Percentiles rank a stretch among this genome's conserved stretches.
These are phyloP conservation scores for Neopestalotiopsis sp. DNA, from an alignment of 2,329 filamentous ascomycete genomes.

Conservation along the genomic window DNA sequence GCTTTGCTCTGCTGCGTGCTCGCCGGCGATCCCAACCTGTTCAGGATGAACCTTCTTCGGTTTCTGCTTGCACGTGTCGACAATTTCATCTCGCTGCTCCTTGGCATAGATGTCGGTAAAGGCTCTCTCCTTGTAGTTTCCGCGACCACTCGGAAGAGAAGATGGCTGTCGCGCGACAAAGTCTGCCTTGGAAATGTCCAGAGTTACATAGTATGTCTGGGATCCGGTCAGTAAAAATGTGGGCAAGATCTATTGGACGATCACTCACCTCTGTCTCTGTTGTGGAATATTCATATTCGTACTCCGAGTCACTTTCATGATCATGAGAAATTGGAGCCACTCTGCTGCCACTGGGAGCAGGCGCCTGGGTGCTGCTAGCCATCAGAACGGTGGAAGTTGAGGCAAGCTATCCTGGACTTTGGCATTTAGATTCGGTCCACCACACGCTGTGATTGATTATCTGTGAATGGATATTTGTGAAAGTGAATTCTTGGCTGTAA, in stretches of 20 bases:
- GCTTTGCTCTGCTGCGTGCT: slow-evolving; percentile 26
- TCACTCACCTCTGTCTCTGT: slow-evolving; percentile 63
- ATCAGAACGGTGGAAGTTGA: slow-evolving; percentile 28
- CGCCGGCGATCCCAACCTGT: slow-evolving; percentile 30
- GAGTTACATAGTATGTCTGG: slow-evolving; percentile 67
- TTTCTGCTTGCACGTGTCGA: slow-evolving; percentile 3
- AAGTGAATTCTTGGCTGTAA: neutral
- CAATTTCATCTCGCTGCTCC: slow-evolving; percentile 19
- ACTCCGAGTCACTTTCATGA: slow-evolving; percentile 61
- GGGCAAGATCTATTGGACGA: neutral
- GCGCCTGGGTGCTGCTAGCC: slow-evolving; percentile 29
- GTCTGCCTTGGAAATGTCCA: slow-evolving; percentile 66
- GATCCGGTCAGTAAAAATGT: slow-evolving; percentile 1
- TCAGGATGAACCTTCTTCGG: slow-evolving; percentile 31
- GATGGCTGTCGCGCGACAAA: slow-evolving; percentile 53
- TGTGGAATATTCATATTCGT: slow-evolving; percentile 70
- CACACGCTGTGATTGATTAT: neutral
- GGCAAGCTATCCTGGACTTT: slow-evolving; percentile 18
- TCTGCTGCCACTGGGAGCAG: slow-evolving; percentile 17
- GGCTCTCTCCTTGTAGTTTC: slow-evolving; percentile 51
- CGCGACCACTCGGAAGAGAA: slow-evolving; percentile 42
- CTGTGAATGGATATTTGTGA: neutral
- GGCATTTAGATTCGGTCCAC: neutral
- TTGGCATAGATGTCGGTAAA: slow-evolving; percentile 27
- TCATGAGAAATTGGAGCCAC: slow-evolving; percentile 10